phyloP scores from a whole-genome alignment of 106 monocot genomes.

The Iris macrosiphon region DNA sequence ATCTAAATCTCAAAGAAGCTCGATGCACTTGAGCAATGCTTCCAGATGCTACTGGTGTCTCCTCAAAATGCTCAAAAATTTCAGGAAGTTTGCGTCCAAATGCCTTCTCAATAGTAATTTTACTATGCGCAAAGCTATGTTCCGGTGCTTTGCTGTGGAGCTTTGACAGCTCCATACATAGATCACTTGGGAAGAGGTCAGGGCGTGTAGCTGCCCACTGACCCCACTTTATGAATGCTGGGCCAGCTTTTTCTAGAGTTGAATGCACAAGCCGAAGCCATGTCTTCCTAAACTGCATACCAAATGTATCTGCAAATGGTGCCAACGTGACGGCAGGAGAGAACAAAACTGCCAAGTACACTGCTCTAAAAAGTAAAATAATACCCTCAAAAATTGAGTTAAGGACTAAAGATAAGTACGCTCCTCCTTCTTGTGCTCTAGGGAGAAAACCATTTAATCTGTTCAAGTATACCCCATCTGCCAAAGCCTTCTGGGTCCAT shows the following conservation, averaged over 20 bases:
- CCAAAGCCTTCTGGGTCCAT: slow-evolving; percentile 33
- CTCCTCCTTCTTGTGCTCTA: slow-evolving; percentile 25
- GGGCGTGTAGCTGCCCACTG: slow-evolving; percentile 81
- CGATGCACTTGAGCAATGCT: slow-evolving; percentile 67
- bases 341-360: slow-evolving; percentile 47
- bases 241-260: slow-evolving; percentile 60
- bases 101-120: slow-evolving; percentile 47
- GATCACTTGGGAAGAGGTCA: slow-evolving; percentile 57
- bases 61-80: slow-evolving; percentile 63
- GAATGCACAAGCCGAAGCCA: slow-evolving; percentile 46
- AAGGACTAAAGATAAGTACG: slow-evolving; percentile 20
- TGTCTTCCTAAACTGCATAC: slow-evolving; percentile 29
- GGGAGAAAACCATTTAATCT: slow-evolving; percentile 21
- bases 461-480: slow-evolving; percentile 29
- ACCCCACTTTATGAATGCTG: slow-evolving; percentile 76
- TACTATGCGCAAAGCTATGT: slow-evolving; percentile 47
- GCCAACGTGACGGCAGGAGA: slow-evolving; percentile 37
- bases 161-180: slow-evolving; percentile 45
- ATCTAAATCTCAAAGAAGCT: slow-evolving; percentile 42
- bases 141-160: slow-evolving; percentile 57
- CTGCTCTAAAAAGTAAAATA: slow-evolving; percentile 29
- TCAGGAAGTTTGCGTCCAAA: slow-evolving; percentile 47
- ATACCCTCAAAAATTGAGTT: slow-evolving; percentile 27
- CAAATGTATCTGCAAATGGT: slow-evolving; percentile 41
- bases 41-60: slow-evolving; percentile 61